Base-by-base conservation (phyloP, 2,329 filamentous ascomycete species). In the Trichoderma sp. region DNA sequence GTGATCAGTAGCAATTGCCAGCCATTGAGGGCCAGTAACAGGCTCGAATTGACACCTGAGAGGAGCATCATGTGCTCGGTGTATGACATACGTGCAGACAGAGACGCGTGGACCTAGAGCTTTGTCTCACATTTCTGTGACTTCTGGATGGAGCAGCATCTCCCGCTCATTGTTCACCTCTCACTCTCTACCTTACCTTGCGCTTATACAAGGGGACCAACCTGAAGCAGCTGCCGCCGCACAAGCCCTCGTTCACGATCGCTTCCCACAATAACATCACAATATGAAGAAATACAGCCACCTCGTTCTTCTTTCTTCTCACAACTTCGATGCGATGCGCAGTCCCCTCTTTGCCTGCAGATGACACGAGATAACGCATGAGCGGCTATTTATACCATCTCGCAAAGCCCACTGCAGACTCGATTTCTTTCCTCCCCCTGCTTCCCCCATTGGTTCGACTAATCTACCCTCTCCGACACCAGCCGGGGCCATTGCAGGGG, bases 341-440 rank as follows among this genome's bases (percentile, higher is more conserved):
- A 45, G 12, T 30, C 57, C 52, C 41, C 34, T 56, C 5, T 56
- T 43, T 26, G 51, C 39, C 26, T 43, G 17, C 24, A 24, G 21
- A 28, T 28, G 24, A 21, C 52, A 24, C 5, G n/a, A 21, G 39
- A n/a, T 15, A 54, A 30, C 54, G 24, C 30, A 28, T 5, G 28
- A 55, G n/a, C 47, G 17, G 41, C 59, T 54, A 63, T 63, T 62
- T 63, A 54, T 63, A 63, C 57, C 43, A 50, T 28, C 39, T 39
- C 34, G 34, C 34, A 39, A 55, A 55, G 6, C 26, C 26, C 41
- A 48, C 47, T 45, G 44, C 43, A 28, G 9, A 41, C 54, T 48
- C 19, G 44, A 44, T 47, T 50, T 34, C 47, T 52, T 51, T 48
- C 34, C 5, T 24, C 59, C 41, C 57, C 28, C 57, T 48, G 57